These are phyloP conservation scores for Colletotrichum plurivorum DNA, from an alignment of 2,329 filamentous ascomycete genomes.

Conservation along the genomic window DNA sequence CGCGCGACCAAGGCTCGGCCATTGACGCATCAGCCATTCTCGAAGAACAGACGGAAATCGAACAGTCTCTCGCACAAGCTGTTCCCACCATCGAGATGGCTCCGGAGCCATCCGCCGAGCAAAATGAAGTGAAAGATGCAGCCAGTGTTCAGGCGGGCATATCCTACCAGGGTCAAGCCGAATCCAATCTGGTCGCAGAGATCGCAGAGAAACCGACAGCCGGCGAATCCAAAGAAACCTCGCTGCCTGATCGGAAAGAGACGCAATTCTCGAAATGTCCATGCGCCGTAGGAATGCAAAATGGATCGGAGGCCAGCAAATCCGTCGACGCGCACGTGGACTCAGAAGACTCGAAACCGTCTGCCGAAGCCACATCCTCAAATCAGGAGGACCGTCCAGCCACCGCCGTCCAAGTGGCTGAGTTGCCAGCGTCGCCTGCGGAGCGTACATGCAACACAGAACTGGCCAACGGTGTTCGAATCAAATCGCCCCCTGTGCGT, in stretches of 20 bases:
- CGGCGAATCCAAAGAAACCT: too few species aligned
- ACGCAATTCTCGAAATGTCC: too few species aligned
- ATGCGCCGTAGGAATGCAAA: too few species aligned
- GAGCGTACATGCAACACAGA: not conserved
- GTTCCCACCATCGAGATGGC: not conserved
- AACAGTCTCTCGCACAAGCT: not conserved
- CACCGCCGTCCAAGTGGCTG: not conserved
- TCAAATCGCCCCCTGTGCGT: not conserved
- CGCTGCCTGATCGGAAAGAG: too few species aligned
- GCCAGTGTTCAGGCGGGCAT: not conserved
- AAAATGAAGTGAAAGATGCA: not conserved
- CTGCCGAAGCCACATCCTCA: not conserved
- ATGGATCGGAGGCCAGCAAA: not conserved
- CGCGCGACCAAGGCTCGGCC: not conserved
- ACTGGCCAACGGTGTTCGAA: not conserved
- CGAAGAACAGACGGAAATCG: constrained; percentile 1
- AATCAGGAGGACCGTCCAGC: not conserved
- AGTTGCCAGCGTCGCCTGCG: not conserved
- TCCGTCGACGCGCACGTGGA: not conserved
- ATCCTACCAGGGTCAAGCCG: not conserved
- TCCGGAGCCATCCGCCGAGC: not conserved
- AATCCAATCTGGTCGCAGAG: not conserved
- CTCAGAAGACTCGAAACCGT: not conserved
- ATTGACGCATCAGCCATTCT: not conserved
- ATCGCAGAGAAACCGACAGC: not conserved